A percentile compares a stretch with the other conserved stretches of the same genome.
phyloP scores from a whole-genome alignment of 2,329 filamentous ascomycete genomes.

The Xenosphaeropsis pyriputrescens region DNA sequence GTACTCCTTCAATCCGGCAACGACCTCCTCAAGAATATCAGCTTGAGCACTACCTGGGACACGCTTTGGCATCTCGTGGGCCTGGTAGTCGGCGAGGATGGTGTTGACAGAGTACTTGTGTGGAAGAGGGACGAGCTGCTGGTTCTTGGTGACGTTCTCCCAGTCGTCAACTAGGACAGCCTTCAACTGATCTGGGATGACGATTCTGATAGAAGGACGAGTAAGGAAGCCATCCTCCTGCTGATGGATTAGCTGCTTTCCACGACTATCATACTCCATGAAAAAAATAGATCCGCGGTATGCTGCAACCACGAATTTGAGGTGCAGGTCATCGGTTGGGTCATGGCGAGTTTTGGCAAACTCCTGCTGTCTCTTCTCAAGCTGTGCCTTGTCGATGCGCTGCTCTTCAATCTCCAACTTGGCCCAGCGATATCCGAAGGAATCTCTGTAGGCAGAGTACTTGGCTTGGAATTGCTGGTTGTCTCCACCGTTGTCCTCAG shows the following conservation, averaged over 20 bases:
- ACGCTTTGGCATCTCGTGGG: slow-evolving; percentile 52
- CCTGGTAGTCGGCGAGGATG: slow-evolving; percentile 71
- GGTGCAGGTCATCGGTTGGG: too few relatives aligned
- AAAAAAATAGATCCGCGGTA: too few relatives aligned
- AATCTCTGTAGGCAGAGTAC: too few relatives aligned
- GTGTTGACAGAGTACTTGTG: slow-evolving; percentile 58
- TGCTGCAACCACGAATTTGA: too few relatives aligned
- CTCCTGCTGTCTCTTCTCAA: too few relatives aligned
- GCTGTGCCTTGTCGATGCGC: too few relatives aligned
- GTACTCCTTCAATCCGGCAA: slow-evolving; percentile 78
- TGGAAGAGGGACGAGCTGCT: slow-evolving; percentile 76
- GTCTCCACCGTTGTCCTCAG: too few relatives aligned
- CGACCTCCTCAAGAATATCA: slow-evolving; percentile 81
- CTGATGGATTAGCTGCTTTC: neutral
- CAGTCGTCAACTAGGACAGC: slow-evolving; percentile 92
- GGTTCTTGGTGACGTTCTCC: slow-evolving; percentile 96
- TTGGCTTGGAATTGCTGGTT: too few relatives aligned
- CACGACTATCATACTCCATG: too few relatives aligned
- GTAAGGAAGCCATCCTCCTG: slow-evolving; percentile 82
- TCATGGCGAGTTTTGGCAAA: too few relatives aligned
- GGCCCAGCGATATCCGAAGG: too few relatives aligned
- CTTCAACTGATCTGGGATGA: slow-evolving; percentile 81
- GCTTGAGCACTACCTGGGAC: slow-evolving; percentile 52
- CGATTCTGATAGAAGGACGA: slow-evolving; percentile 73
- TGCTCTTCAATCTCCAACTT: too few relatives aligned